Base-by-base conservation (phyloP, 2,329 filamentous ascomycete genomes). In the Hypocreales sp. region DNA sequence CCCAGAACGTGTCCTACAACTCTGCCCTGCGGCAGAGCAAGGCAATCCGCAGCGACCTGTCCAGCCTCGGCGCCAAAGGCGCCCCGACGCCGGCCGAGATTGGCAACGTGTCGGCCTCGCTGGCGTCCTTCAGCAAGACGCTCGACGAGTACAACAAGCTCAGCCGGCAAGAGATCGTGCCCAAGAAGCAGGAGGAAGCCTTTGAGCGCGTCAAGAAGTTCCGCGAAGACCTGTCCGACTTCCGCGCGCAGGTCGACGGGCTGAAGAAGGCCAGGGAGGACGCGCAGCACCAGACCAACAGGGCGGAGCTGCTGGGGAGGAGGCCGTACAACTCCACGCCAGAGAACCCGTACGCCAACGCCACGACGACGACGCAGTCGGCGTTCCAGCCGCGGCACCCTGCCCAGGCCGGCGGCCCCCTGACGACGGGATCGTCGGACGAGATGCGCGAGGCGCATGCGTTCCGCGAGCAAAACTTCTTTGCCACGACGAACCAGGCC, bases 131-230 rank as follows among this genome's bases (percentile, higher is more conserved):
- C 51, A 72, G 79, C 25, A 82, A 90, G 34, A 92, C 83, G 1
- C 67, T 98, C 37, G 86, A 94, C 56, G 86, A 94, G 48, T 98
- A 98, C 61, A 72, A 79, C 44, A 67, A 69, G 30, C 72, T 92
- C 17, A 79, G 86, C 1, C 80, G 81, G 38, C 80, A 87, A 43
- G 90, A 98, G 53, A 72, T 93, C 18, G 86, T 92, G 31, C 69
- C 79, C 5, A 78, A 81, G 33, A 98, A 95, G 56, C 81, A 92
- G 41, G 78, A 90, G 33, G 93, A 95, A 47, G 90, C 87, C 1
- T 64, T 72, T 37, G 83, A 92, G 47, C 72, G 90, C 24, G 66
- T 93, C 32, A 79, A 80, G 51, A 82, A 74, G 42, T 98, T 98
- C 55, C 75, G 82, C 32, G 54, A 66, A 23, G 87, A 95, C 46